Evolutionary conservation across 768 basidiomycete genomes (phyloP), one percentile per base, ranked within the genome.

Genomic region (Boletus rex-veris): DNA sequence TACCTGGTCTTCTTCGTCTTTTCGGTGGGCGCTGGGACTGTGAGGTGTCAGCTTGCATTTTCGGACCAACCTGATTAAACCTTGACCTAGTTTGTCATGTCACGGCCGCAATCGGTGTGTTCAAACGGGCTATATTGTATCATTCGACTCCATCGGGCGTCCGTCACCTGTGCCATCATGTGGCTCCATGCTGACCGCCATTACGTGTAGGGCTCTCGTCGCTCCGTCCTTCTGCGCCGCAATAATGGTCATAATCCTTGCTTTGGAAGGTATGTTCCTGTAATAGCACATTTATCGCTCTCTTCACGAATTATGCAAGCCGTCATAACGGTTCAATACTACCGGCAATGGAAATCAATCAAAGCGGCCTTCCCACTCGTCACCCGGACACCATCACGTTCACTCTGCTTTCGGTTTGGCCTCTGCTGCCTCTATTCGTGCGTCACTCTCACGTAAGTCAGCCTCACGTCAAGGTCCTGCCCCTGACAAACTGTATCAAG

Each of bases 41-140:
- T 80, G 56, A 62, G 33, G 75, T 67, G 18, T 60, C 21, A 53
- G 63, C 36, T 28, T 50, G 41, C 24, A 35, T 57, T 40, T 55
- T 53, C 11, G 46, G 47, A 68, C 53, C 26, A 31, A 16, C 30
- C 19, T 52, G 35, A 61, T 56, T 52, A 49, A 57, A 57, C 52
- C 42, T 58, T 54, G 58, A 12, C 26, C 15, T 24, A 68, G 67
- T 45, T 62, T 26, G 52, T 60, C 30, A 48, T 43, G 12, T 61
- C 50, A 58, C 54, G 50, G 18, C 52, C 61, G 35, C 52, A 51
- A 33, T 45, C 54, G 2, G 58, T 68, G 37, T 35, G 3, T 52
- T 62, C 66, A 42, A 82, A 80, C 62, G 77, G 78, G 31, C 58
- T 84, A 41, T 83, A 82, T 66, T 84, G 83, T 59, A 72, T 73